Evolutionary conservation across 2,329 filamentous ascomycete genomes (phyloP).

Genomic region (Diplocarpon mali): DNA sequence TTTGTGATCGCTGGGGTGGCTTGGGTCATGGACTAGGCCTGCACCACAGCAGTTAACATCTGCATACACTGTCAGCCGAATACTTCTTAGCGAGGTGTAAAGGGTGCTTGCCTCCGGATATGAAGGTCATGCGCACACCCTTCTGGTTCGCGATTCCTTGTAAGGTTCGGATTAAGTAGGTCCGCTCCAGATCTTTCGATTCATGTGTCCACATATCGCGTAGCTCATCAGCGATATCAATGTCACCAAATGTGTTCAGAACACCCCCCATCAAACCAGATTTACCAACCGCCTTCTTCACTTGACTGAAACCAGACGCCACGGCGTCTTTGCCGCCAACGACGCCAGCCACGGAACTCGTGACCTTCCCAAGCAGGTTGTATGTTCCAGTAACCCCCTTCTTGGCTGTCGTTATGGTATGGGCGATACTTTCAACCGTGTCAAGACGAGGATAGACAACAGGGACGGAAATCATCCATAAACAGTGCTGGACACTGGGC

Average conservation of each 20-base stretch:
- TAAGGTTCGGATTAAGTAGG: conserved; percentile 89
- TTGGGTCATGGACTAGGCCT: conserved; percentile 86
- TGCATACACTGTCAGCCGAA: conserved; percentile 25
- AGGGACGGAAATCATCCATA: conserved; percentile 92
- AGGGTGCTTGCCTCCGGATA: conserved; percentile 61
- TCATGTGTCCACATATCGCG: conserved; percentile 98
- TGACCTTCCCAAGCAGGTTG: conserved; percentile 90
- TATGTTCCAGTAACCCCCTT: conserved; percentile 94
- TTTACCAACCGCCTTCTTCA: conserved; percentile 96
- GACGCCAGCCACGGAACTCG: conserved; percentile 87
- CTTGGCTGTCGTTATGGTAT: conserved; percentile 88
- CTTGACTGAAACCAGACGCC: conserved; percentile 80
- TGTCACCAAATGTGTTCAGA: conserved; percentile 89
- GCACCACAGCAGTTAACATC: conserved; percentile 86
- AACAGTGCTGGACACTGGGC: conserved; percentile 87
- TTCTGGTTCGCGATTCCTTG: conserved; percentile 95
- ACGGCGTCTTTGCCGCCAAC: conserved; percentile 92
- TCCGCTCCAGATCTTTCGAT: conserved; percentile 91
- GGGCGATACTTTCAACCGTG: conserved; percentile 79
- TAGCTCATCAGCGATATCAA: conserved; percentile 87
- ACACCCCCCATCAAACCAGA: conserved; percentile 91
- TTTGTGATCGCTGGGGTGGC: conserved; percentile 87
- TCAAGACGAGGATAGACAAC: conserved; percentile 85
- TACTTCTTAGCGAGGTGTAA: too few relatives aligned
- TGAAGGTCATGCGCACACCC: conserved; percentile 90